Percentiles rank a stretch among this genome's conserved stretches.
These are phyloP conservation scores for Fagopyrum esculentum DNA, from an alignment of 148 eudicot species.

Conservation along the genomic window DNA sequence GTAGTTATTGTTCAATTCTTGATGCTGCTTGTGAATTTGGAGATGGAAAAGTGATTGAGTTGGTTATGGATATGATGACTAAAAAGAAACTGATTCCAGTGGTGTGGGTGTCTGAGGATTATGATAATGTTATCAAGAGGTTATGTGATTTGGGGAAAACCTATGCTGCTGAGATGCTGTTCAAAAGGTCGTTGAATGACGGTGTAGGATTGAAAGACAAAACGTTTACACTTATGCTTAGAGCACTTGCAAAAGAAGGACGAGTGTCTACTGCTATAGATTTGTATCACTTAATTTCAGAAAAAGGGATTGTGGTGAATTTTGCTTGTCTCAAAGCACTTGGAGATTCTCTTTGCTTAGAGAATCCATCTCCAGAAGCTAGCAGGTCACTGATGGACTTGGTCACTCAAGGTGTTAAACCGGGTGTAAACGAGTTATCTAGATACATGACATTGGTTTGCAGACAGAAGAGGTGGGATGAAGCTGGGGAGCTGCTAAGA, in stretches of 20 bases:
- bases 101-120: conserved; percentile 21
- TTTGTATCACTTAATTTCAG: conserved; percentile 32
- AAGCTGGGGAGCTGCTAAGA: conserved; percentile 50
- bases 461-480: conserved; percentile 43
- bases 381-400: conserved; percentile 37
- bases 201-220: conserved; percentile 28
- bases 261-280: conserved; percentile 45
- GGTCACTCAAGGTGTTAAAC: conserved; percentile 40
- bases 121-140: conserved; percentile 50
- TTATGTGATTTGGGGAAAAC: conserved; percentile 54
- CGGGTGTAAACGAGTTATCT: conserved; percentile 34
- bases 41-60: conserved; percentile 32
- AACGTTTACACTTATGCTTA: conserved; percentile 52
- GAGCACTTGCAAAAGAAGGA: conserved; percentile 40
- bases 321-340: conserved; percentile 36
- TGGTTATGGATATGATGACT: conserved; percentile 35
- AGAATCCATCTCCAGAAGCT: conserved; percentile 40
- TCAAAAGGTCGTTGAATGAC: conserved; percentile 35
- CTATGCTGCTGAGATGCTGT: conserved; percentile 57
- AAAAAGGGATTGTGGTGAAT: conserved; percentile 26
- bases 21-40: conserved; percentile 63
- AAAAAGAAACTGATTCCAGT: conserved; percentile 38
- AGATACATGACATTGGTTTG: conserved; percentile 36
- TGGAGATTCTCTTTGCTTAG: conserved; percentile 40
- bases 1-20: conserved; percentile 60